Evolutionary conservation across 352 stramenopile species (phyloP).

Genomic region (Hyphochytrium catenoides): DNA sequence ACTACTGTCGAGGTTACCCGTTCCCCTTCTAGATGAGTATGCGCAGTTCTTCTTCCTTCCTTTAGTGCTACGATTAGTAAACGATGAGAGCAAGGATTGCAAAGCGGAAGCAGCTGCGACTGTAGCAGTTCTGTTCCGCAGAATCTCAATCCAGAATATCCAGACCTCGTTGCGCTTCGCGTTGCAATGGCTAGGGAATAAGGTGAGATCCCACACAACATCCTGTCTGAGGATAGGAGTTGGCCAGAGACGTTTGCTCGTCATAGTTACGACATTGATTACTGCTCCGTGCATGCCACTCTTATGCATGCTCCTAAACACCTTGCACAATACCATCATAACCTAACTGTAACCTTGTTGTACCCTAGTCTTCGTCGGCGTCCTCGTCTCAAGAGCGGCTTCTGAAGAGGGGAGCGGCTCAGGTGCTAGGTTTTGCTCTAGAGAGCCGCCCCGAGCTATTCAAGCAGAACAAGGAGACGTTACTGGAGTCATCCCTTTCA

Average conservation of each 20-base stretch:
- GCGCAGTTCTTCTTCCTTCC: constrained; percentile 82
- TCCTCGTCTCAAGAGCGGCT: too few relatives aligned
- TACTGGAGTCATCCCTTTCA: constrained; percentile 15
- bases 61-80: constrained; percentile 82
- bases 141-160: constrained; percentile 65
- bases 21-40: constrained; percentile 67
- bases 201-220: constrained; percentile 24
- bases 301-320: too few relatives aligned
- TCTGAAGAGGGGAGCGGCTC: constrained; percentile 34
- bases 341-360: too few relatives aligned
- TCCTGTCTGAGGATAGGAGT: too few relatives aligned
- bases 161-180: constrained; percentile 66
- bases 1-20: constrained; percentile 71
- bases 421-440: constrained; percentile 41
- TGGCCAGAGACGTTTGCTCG: too few relatives aligned
- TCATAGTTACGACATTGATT: too few relatives aligned
- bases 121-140: constrained; percentile 57
- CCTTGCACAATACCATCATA: too few relatives aligned
- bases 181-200: constrained; percentile 35
- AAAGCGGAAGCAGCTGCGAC: constrained; percentile 42
- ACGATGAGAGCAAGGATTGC: constrained; percentile 75
- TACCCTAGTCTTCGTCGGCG: too few relatives aligned
- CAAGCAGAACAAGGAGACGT: constrained; percentile 20
- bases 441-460: constrained; percentile 41
- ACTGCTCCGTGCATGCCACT: too few relatives aligned